Percentiles rank a stretch among this genome's conserved stretches.
Conservation (phyloP, 2,329 filamentous ascomycete species). For the Mollisia scopiformis region DNA sequence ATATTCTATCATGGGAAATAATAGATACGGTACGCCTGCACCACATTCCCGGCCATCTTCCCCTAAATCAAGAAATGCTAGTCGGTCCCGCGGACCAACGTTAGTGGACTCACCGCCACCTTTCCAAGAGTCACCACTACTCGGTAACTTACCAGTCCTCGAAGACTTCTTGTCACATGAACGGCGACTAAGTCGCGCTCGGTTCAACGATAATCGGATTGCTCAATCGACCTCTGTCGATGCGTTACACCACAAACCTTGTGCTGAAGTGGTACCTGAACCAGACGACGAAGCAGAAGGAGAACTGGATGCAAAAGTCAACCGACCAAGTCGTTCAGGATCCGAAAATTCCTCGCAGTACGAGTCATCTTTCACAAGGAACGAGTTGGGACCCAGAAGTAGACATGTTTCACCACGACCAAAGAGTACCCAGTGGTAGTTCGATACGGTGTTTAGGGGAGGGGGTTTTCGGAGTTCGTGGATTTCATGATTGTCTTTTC, state of each 20-base stretch:
- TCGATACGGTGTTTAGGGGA: not conserved
- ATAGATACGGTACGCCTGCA: not conserved
- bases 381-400: not conserved
- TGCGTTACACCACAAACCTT: not conserved
- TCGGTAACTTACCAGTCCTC: not conserved
- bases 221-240: not conserved
- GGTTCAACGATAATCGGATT: not conserved
- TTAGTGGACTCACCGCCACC: not conserved
- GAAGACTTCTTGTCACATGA: not conserved
- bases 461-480: not conserved
- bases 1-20: not conserved
- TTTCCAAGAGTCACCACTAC: no score
- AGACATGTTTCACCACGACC: conserved; percentile 3
- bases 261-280: not conserved
- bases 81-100: conserved; percentile 12
- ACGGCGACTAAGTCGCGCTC: not conserved
- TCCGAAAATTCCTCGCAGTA: not conserved
- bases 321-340: not conserved
- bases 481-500: conserved; percentile 1
- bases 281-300: not conserved
- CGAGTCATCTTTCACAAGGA: not conserved
- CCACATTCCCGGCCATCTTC: conserved; percentile 16
- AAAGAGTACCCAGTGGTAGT: conserved; percentile 6
- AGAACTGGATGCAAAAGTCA: not conserved
- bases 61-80: conserved; percentile 24